A percentile compares a stretch with the other conserved stretches of the same genome.
These are phyloP conservation scores for Filobasidium floriforme DNA, from an alignment of 768 basidiomycete genomes.

Conservation along the genomic window DNA sequence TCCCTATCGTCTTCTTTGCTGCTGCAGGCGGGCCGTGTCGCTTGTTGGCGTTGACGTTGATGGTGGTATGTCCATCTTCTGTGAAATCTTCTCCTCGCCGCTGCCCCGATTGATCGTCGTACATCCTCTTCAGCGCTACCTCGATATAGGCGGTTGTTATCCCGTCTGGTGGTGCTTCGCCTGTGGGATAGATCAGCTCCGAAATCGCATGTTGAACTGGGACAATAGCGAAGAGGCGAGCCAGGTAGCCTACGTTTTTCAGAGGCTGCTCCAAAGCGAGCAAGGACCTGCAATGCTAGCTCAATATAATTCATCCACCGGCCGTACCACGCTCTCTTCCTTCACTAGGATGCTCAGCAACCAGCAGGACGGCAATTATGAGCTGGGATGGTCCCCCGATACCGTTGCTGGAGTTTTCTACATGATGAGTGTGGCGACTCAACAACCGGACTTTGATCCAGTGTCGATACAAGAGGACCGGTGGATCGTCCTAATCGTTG, in stretches of 20 bases:
- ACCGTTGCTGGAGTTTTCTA: conserved; percentile 15
- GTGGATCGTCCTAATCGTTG: neutral
- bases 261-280: conserved; percentile 11
- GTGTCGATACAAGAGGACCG: neutral
- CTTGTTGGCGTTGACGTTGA: conserved; percentile 11
- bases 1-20: conserved; percentile 22
- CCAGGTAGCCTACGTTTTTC: conserved; percentile 14
- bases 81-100: too few relatives aligned
- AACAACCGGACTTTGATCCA: neutral
- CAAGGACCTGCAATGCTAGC: conserved; percentile 8
- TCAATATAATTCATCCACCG: neutral
- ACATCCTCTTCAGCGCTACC: conserved; percentile 10
- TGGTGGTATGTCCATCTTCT: conserved; percentile 13
- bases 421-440: conserved; percentile 9
- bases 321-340: neutral
- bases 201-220: conserved; percentile 8
- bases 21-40: conserved; percentile 10
- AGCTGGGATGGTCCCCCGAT: conserved; percentile 2
- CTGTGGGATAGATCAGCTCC: conserved; percentile 20
- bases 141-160: conserved; percentile 17
- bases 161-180: conserved; percentile 16
- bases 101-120: neutral
- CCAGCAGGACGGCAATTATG: neutral
- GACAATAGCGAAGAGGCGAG: conserved; percentile 7
- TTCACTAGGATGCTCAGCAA: neutral